A percentile compares a stretch with the other conserved stretches of the same genome.
Conservation (phyloP, 176 grass and related monocot genomes). For the Triticum monococcum region DNA sequence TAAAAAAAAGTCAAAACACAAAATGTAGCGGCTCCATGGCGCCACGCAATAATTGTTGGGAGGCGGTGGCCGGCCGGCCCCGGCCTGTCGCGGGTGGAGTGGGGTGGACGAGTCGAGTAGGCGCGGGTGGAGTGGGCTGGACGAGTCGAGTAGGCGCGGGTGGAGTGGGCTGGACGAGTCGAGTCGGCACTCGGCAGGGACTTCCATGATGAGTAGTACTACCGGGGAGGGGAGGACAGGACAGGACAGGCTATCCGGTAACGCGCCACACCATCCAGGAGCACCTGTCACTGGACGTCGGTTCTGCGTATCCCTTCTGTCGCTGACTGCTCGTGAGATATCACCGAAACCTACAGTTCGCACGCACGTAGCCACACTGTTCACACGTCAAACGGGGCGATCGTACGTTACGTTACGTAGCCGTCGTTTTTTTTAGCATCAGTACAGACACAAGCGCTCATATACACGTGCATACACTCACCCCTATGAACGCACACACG, state of each 20-base stretch:
- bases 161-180: conserved; percentile 7
- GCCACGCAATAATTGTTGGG: not conserved
- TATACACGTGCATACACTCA: too few species aligned
- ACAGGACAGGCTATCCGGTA: not conserved
- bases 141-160: not conserved
- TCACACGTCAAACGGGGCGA: not conserved
- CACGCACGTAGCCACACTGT: not conserved
- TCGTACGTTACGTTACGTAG: not conserved
- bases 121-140: conserved; percentile 4
- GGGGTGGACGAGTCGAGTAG: not conserved
- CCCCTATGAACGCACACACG: too few species aligned
- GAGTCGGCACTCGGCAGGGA: not conserved
- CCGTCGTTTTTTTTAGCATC: too few species aligned
- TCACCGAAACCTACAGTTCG: not conserved
- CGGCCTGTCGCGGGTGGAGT: not conserved
- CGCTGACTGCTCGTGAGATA: not conserved
- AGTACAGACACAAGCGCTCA: too few species aligned
- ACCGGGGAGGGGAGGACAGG: not conserved
- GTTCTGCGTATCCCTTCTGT: conserved; percentile 22
- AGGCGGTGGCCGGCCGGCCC: not conserved
- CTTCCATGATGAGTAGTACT: not conserved
- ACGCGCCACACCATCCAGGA: not conserved
- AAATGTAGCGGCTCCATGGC: too few species aligned
- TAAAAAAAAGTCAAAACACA: too few species aligned
- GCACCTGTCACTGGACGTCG: not conserved